Base-by-base conservation (phyloP, 2,329 filamentous ascomycete genomes). In the Cladosporium sp. region DNA sequence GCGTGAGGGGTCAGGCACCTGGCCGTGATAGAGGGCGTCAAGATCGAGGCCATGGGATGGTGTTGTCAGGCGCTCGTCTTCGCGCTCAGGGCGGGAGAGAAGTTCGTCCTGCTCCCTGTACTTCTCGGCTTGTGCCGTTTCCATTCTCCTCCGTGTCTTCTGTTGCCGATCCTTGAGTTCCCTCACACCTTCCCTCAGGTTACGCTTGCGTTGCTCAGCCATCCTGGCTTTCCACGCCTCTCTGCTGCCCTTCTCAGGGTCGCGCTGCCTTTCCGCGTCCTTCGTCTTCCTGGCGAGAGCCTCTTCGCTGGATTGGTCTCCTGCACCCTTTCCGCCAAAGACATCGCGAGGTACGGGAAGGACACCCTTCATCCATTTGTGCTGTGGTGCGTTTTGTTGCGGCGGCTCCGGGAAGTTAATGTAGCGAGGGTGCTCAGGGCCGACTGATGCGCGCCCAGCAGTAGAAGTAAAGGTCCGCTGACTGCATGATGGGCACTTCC, bases 381-480 rank as follows among this genome's bases (percentile, higher is more conserved):
- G 74, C 48, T 68, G 64, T 3, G 74, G 71, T 40, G 73, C 70
- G n/a, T 81, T 77, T 46, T 85, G 82, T 68, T 95, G 89, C n/a
- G 83, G 79, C 45, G 87, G 80, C 60, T 78, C 77, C 44, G 91
- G 92, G 52, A 96, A 77, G 59, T 89, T 83, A 72, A 97, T 87
- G 75, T 87, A 97, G 59, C 81, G 80, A 43, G 93, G 92, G 34
- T 90, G 95, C 68, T 96, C 88, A 45, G 93, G 92, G 14, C 86
- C 85, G 58, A 91, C 76, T 46, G 72, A 72, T 45, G 65, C 66
- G 53, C 63, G 61, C n/a, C 68, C 42, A 14, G 72, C 45, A 13
- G 77, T 72, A 19, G 75, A 74, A 57, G 73, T 72, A 64, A 79
- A 80, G 52, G 72, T 49, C 46, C 66, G 59, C 57, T 50, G 38